Conservation (phyloP, 1,284 basidiomycete species). For the Trichosporon faecale region DNA sequence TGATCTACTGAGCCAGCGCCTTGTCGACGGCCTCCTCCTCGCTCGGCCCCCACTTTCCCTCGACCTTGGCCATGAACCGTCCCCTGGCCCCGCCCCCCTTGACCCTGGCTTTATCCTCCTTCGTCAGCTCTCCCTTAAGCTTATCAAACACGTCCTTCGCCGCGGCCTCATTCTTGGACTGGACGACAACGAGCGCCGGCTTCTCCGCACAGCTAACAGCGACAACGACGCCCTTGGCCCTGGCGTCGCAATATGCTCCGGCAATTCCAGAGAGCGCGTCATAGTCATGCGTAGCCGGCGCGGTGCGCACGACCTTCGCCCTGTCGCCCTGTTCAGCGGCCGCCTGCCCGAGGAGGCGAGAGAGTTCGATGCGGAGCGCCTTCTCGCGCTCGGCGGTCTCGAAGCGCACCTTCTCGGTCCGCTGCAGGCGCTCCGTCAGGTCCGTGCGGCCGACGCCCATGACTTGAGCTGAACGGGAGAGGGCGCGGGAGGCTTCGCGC, state of each 20-base stretch:
- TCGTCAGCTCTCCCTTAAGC: constrained; percentile 57
- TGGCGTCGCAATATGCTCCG: not conserved
- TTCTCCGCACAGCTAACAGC: constrained; percentile 25
- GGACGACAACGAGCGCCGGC: constrained; percentile 58
- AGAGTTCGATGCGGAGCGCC: constrained; percentile 66
- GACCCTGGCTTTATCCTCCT: constrained; percentile 51
- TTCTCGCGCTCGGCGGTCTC: constrained; percentile 62
- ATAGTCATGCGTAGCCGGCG: constrained; percentile 43
- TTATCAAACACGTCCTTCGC: constrained; percentile 61
- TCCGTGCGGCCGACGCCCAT: constrained; percentile 58
- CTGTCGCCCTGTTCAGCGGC: constrained; percentile 48
- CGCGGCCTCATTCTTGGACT: constrained; percentile 60
- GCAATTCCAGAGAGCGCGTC: constrained; percentile 34
- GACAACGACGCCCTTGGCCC: constrained; percentile 53
- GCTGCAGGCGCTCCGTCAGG: constrained; percentile 59
- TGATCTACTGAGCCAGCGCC: not conserved
- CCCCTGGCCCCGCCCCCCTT: constrained; percentile 53
- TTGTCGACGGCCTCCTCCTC: constrained; percentile 31
- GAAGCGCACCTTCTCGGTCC: constrained; percentile 61
- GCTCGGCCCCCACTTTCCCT: constrained; percentile 44
- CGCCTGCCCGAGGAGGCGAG: constrained; percentile 58
- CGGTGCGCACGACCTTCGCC: constrained; percentile 19
- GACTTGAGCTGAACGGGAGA: constrained; percentile 60
- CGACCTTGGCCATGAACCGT: constrained; percentile 51
- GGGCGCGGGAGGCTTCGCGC: constrained; percentile 58